Conservation (phyloP, 2,329 filamentous ascomycete species). For the Ascochyta lentis region DNA sequence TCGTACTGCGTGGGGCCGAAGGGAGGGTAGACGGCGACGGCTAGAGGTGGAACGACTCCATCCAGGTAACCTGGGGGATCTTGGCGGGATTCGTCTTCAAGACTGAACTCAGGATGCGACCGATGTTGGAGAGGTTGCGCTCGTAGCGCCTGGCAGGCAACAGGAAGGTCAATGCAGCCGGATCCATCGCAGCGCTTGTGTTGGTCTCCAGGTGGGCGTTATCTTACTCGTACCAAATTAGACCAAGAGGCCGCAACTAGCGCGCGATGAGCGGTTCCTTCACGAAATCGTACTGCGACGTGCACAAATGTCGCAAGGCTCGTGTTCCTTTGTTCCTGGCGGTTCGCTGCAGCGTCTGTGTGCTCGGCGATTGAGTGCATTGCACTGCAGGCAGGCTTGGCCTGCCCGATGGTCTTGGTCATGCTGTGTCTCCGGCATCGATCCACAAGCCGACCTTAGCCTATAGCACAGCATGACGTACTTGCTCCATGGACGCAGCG, state of each 20-base stretch:
- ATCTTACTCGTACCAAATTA: constrained; percentile 6
- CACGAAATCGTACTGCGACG: constrained; percentile 16
- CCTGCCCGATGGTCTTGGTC: constrained; percentile 2
- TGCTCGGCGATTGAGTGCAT: constrained; percentile 2
- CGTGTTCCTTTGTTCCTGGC: constrained; percentile 21
- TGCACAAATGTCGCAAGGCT: constrained; percentile 10
- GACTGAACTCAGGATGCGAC: not conserved
- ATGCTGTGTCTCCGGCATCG: constrained; percentile 23
- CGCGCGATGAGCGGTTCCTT: constrained; percentile 4
- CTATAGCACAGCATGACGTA: constrained; percentile 26
- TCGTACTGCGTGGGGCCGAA: not conserved
- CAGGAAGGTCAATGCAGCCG: not conserved
- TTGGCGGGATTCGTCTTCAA: not conserved
- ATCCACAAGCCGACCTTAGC: constrained; percentile 21
- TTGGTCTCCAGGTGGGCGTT: constrained; percentile 9
- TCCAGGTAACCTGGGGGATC: not conserved
- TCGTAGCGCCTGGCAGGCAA: constrained; percentile 1
- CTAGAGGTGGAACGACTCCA: constrained; percentile 31
- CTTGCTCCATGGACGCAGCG: constrained; percentile 18
- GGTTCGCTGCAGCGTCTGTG: constrained; percentile 20
- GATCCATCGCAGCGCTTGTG: not conserved
- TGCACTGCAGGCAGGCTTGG: constrained; percentile 4
- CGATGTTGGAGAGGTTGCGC: constrained; percentile 3
- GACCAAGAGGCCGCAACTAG: constrained; percentile 12
- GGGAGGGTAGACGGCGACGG: constrained; percentile 2